Base-by-base conservation (phyloP, 306 rosid species). In the Malus domestica region DNA sequence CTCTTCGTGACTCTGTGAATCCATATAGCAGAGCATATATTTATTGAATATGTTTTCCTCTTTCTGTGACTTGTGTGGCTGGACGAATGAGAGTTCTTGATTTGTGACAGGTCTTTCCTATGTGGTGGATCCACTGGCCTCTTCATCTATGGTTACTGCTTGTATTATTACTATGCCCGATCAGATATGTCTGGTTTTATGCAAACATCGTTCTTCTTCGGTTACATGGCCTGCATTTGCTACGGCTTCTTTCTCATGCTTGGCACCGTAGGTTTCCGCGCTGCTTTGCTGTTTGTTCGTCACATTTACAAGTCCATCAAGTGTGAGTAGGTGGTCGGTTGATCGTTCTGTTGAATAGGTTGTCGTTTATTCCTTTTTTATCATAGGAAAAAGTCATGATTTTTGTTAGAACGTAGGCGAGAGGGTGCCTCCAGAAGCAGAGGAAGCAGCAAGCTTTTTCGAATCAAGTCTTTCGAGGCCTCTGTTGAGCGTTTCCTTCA, bases 61-160 rank as follows among this genome's bases (percentile, higher is more conserved):
- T 35, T 11, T 42, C 40, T 51, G 18, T 8, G 63, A 58, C 64
- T 42, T 23, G 71, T 76, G 52, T 73, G 22, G 40, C 59, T 73
- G 46, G 40, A 23, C 65, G 72, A 57, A 79, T 80, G 65, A 61
- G 72, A 32, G 74, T 55, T 80, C 12, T 80, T 70, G 70, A 60
- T 75, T 68, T 81, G 51, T 15, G 29, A 15, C 76, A 94, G 98
- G 89, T 94, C 98, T 78, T 94, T 94, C 7, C 93, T 94, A 2
- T 94, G 98, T 16, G 98, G 97, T 81, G 98, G 98, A 76, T 94
- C 98, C 20, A 94, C 98, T n/a, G 98, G 98, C 44, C 86, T 94
- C 80, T 94, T 94, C 78, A 94, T 94, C 85, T 94, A 94, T 61
- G 97, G 93, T 59, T 94, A 94, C 83, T 94, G 98, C 90, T 85